A percentile compares a stretch with the other conserved stretches of the same genome.
phyloP scores from a whole-genome alignment of 768 basidiomycete genomes.

The Lactarius sp. region DNA sequence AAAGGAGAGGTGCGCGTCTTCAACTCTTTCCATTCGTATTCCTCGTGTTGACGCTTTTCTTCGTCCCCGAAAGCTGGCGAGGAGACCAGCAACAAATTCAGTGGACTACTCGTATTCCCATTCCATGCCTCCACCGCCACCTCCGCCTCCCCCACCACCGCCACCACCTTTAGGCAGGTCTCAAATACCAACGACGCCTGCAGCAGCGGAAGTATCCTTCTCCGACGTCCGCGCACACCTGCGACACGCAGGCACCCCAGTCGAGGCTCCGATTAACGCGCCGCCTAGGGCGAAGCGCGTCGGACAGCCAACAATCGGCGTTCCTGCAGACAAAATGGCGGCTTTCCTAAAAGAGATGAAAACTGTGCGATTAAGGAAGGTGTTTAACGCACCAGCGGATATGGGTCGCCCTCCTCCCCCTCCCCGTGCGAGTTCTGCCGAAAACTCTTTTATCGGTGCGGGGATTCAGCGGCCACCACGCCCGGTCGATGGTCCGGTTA shows the following conservation, averaged over 20 bases:
- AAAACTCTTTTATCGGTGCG: conserved; percentile 5
- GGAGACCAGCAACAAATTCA: neutral
- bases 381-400: conserved; percentile 34
- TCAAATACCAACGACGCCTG: conserved; percentile 27
- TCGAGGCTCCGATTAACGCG: conserved; percentile 63
- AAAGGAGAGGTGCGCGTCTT: conserved; percentile 49
- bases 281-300: conserved; percentile 37
- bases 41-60: neutral
- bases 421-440: conserved; percentile 9
- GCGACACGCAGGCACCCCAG: conserved; percentile 50
- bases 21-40: neutral
- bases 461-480: conserved; percentile 21
- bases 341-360: conserved; percentile 79
- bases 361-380: conserved; percentile 61
- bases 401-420: conserved; percentile 23
- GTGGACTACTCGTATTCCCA: conserved; percentile 8
- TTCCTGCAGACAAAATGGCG: conserved; percentile 77
- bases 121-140: conserved; percentile 23
- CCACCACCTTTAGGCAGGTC: neutral
- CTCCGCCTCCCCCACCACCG: conserved; percentile 20
- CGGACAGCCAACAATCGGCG: conserved; percentile 62
- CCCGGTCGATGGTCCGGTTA: neutral
- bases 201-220: conserved; percentile 40
- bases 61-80: conserved; percentile 8
- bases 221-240: conserved; percentile 60